Evolutionary conservation across 805 yeast genomes (phyloP), one percentile per base, ranked within the genome.

Genomic region (Myxozyma melibiosi): DNA sequence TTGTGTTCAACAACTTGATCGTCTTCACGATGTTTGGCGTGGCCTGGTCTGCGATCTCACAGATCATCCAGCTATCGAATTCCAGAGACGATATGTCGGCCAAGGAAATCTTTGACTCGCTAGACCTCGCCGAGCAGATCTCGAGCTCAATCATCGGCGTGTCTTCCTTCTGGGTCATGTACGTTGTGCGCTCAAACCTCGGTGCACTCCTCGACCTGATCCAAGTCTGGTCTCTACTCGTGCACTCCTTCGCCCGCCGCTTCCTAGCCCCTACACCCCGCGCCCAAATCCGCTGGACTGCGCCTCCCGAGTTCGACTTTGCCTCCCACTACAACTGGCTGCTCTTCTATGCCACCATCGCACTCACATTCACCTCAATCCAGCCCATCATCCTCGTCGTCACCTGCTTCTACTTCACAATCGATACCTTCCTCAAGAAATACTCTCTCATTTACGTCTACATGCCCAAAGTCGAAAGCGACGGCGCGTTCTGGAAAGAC

Each of bases 111-210:
- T 63, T 71, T 64, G 47, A 58, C 18, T 42, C 64, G 11, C 65
- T 73, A 13, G 63, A 61, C 3, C 61, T 74, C 8, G 70, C 69
- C 2, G 59, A 65, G 27, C 73, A 74, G 22, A 58, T 72, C 8
- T 65, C 76, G 1, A 67, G 69, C 2, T 72, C 77, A 5, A 67
- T 74, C 37, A 69, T 74, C 41, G 68, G 68, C 44, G 66, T 74
- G 20, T 72, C 76, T 4, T 70, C 75, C 7, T 74, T 74, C 63
- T 74, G 77, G 77, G 74, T 74, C 27, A 68, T 73, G 72, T 74
- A 73, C 58, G 54, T 73, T 4, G 51, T 74, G 18, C 65, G 72
- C 20, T 69, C 69, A 13, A 64, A 70, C 31, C 34, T 73, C 13
- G 74, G 61, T 13, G 20, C 71, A 6, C 57, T 70, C 22, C 51